Evolutionary conservation across 768 basidiomycete species (phyloP).

Genomic region (Lactarius evosmus): DNA sequence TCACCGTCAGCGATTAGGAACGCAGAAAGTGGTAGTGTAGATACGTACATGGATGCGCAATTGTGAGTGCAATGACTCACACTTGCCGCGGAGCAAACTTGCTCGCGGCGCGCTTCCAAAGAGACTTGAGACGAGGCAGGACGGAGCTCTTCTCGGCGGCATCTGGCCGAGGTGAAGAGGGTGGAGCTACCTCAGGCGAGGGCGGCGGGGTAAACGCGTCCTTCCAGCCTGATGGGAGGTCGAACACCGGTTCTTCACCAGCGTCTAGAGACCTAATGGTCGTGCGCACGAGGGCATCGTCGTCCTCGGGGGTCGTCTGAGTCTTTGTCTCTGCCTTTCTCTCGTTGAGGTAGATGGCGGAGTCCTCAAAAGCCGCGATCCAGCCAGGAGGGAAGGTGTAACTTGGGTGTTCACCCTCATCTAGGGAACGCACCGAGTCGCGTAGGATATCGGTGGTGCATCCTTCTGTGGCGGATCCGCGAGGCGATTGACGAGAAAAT

Average conservation of each 20-base stretch:
- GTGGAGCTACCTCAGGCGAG: neutral
- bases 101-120: constrained; percentile 23
- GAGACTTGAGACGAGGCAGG: constrained; percentile 15
- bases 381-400: neutral
- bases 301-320: constrained; percentile 6
- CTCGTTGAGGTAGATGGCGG: constrained; percentile 3
- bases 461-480: neutral
- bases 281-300: constrained; percentile 17
- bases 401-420: constrained; percentile 4
- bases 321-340: neutral
- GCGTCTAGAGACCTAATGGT: constrained; percentile 19
- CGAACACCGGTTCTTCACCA: constrained; percentile 20
- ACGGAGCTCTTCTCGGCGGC: constrained; percentile 11
- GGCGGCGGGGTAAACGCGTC: neutral
- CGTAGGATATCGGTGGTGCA: neutral
- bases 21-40: neutral
- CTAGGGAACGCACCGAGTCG: neutral
- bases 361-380: constrained; percentile 3
- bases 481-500: neutral
- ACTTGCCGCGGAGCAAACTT: constrained; percentile 10
- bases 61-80: constrained; percentile 1
- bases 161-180: constrained; percentile 2
- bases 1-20: neutral
- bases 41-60: constrained; percentile 7
- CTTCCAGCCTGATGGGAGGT: constrained; percentile 18